A percentile compares a stretch with the other conserved stretches of the same genome.
These are phyloP conservation scores for Hygrocybe punicea DNA, from an alignment of 768 basidiomycete genomes.

Conservation along the genomic window DNA sequence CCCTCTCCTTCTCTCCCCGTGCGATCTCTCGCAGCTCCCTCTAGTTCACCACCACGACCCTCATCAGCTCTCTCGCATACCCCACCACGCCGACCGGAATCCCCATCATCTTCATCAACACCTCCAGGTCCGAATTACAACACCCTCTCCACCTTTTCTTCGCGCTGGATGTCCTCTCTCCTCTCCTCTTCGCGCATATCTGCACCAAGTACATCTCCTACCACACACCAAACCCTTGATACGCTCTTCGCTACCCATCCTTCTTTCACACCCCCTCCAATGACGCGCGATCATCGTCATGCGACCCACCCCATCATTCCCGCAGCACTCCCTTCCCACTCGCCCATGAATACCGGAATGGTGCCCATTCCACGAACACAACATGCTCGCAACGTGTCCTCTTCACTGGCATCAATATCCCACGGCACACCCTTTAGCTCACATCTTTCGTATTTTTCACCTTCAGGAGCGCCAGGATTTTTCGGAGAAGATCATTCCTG, in stretches of 20 bases:
- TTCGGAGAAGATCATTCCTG: slow-evolving; percentile 58
- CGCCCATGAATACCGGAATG: no score
- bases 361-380: no score
- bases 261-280: slow-evolving; percentile 10
- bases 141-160: slow-evolving; percentile 31
- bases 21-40: neutral
- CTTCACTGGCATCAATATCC: slow-evolving; percentile 24
- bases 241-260: slow-evolving; percentile 17
- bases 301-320: slow-evolving; percentile 10
- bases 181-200: slow-evolving; percentile 16
- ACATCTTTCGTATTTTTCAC: slow-evolving; percentile 27
- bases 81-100: neutral
- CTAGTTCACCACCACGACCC: neutral
- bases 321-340: no score
- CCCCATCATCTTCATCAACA: neutral
- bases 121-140: neutral
- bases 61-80: neutral
- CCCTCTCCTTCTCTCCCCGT: neutral
- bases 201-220: slow-evolving; percentile 3
- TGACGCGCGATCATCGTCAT: slow-evolving; percentile 7
- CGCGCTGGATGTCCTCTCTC: slow-evolving; percentile 52
- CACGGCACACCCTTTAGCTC: slow-evolving; percentile 55
- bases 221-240: slow-evolving; percentile 9
- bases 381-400: neutral
- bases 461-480: slow-evolving; percentile 75